Conservation (phyloP, 331 rosid species). For the Acacia pycnantha region DNA sequence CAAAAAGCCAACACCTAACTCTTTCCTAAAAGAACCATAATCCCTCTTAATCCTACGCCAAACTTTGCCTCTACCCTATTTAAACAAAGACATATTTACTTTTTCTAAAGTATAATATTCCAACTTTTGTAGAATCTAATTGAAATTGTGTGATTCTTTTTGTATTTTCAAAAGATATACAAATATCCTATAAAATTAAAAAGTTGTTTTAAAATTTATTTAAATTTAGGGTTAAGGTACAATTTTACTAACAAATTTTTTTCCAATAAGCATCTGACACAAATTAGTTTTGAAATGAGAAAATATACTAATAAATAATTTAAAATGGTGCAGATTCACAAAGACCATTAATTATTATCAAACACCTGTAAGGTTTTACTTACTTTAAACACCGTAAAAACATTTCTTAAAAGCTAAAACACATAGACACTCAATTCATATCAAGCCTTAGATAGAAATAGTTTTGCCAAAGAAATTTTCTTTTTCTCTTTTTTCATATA, state of each 20-base stretch:
- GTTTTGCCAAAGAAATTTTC: background rate
- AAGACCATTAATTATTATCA: too few relatives aligned
- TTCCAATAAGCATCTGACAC: too few relatives aligned
- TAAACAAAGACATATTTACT: background rate
- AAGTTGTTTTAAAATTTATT: background rate
- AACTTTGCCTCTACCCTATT: background rate
- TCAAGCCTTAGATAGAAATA: background rate
- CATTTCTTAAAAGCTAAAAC: too few relatives aligned
- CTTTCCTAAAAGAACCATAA: slow-evolving; percentile 10
- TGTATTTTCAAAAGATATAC: background rate
- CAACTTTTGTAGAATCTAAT: background rate
- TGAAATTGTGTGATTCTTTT: background rate
- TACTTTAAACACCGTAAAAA: too few relatives aligned
- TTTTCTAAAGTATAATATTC: background rate
- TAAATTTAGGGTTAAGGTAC: too few relatives aligned
- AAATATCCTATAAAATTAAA: background rate
- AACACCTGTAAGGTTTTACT: too few relatives aligned
- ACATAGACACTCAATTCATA: too few relatives aligned
- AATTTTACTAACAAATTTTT: too few relatives aligned
- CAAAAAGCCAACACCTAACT: slow-evolving; percentile 13
- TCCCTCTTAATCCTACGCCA: background rate
- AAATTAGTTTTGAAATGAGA: too few relatives aligned
- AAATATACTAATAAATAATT: too few relatives aligned
- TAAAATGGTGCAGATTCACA: too few relatives aligned
- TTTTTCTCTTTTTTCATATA: too few relatives aligned